Evolutionary conservation across 345 rosid species (phyloP), one percentile per base, ranked within the genome.

Genomic region (Acer negundo): DNA sequence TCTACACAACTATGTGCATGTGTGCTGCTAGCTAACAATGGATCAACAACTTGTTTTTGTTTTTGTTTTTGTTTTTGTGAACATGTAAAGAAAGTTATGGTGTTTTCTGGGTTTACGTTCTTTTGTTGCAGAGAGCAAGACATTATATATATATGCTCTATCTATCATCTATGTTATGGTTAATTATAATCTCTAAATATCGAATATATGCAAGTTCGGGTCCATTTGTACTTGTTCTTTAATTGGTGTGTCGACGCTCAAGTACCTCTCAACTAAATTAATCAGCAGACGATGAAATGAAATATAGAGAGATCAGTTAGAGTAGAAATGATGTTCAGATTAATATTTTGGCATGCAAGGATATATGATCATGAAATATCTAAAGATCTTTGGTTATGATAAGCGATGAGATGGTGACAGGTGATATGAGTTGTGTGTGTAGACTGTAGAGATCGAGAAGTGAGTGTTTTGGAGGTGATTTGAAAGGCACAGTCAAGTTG

Each of bases 401-500:
- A 70, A 22, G 6, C 38, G 38, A 35, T 35, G 38, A 35, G 38
- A 44, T 70, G 62, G 74, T 51, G 44, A 51, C 9, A 28, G 62
- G 74, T 51, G 44, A 51, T 17, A 28, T 3, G 62, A 70, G 62
- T 70, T 4, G 15, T 42, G 63, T 19, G 44, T 28, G 1, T 31
- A 26, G 28, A 31, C 38, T 31, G 38, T 35, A 35, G 38, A 53
- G 15, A n/a, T n/a, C n/a, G n/a, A 58, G 75, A 73, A n/a, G 67
- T 73, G 83, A 79, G 26, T 2, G 77, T 69, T 74, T 70, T 8
- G 73, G 63, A 42, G 75, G 44, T 20, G 53, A 72, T 55, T 22
- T 0, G 67, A 11, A 23, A 22, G 38, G 62, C 71, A 80, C 74
- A 68, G 38, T 35, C 38, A 35, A 85, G 79, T 53, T 82, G 83